Evolutionary conservation across 2,329 filamentous ascomycete species (phyloP).

Genomic region (Beauveria caledonica): DNA sequence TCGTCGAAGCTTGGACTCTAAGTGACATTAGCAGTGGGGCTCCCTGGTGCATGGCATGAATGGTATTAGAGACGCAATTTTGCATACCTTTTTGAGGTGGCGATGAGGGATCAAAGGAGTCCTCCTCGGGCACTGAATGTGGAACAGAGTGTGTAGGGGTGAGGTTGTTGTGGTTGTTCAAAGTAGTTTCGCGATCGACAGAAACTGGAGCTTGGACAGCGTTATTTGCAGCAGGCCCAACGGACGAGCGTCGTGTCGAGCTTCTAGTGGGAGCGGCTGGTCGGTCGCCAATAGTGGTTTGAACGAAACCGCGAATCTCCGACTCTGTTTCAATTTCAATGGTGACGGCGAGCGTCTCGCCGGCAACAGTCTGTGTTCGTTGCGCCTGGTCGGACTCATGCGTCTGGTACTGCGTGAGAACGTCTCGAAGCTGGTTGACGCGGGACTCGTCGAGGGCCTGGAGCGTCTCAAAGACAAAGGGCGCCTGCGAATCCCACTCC

Average conservation of each 20-base stretch:
- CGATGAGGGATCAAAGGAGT: slow-evolving; percentile 18
- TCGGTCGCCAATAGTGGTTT: slow-evolving; percentile 31
- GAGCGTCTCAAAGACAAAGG: slow-evolving; percentile 87
- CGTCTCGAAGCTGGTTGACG: slow-evolving; percentile 81
- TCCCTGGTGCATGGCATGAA: not conserved
- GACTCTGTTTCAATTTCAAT: slow-evolving; percentile 79
- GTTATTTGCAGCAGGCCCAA: slow-evolving; percentile 16
- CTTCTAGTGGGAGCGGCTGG: slow-evolving; percentile 28
- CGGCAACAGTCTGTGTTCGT: slow-evolving; percentile 62
- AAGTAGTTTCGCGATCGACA: slow-evolving; percentile 1
- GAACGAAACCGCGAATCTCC: slow-evolving; percentile 70
- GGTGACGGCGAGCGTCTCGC: slow-evolving; percentile 71
- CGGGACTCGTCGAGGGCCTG: slow-evolving; percentile 86
- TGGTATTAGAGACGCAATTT: not conserved
- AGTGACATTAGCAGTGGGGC: slow-evolving; percentile 19
- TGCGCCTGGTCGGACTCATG: slow-evolving; percentile 85
- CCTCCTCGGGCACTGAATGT: slow-evolving; percentile 22
- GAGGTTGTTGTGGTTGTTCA: not conserved
- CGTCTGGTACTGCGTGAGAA: slow-evolving; percentile 86
- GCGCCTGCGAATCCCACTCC: slow-evolving; percentile 91
- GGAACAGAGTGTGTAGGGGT: slow-evolving; percentile 6
- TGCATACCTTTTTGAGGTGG: slow-evolving; percentile 7
- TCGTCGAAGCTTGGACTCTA: slow-evolving; percentile 50
- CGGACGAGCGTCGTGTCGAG: slow-evolving; percentile 34
- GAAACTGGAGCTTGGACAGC: not conserved